A percentile compares a stretch with the other conserved stretches of the same genome.
These are phyloP conservation scores for Isatis lusitanica DNA, from an alignment of 441 rosid genomes.

Conservation along the genomic window DNA sequence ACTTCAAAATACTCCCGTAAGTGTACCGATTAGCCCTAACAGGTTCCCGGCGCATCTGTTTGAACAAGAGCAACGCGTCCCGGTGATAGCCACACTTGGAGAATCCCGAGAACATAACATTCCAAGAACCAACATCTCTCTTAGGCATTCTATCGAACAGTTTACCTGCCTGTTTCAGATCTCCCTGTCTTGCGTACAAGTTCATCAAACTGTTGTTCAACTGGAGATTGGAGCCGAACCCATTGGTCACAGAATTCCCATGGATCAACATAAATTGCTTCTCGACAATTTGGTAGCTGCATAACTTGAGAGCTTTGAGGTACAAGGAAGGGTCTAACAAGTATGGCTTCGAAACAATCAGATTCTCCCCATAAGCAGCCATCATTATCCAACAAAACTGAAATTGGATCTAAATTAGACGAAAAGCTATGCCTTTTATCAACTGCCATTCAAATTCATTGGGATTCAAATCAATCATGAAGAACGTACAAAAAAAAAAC, in stretches of 20 bases:
- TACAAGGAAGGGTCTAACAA: conserved; percentile 23
- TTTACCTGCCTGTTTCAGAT: conserved; percentile 44
- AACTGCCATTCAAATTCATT: neutral
- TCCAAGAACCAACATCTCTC: conserved; percentile 69
- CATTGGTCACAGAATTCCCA: conserved; percentile 46
- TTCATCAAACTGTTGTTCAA: conserved; percentile 45
- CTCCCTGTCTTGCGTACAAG: conserved; percentile 39
- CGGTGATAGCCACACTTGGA: conserved; percentile 38
- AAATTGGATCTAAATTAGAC: neutral
- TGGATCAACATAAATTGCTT: conserved; percentile 45
- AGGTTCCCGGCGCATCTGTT: conserved; percentile 49
- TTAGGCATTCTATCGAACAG: conserved; percentile 66
- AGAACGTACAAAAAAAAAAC: neutral
- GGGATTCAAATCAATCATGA: neutral
- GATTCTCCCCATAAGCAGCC: conserved; percentile 20
- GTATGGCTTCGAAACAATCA: conserved; percentile 11
- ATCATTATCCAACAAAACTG: conserved; percentile 14
- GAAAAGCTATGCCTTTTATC: neutral
- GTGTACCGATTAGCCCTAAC: conserved; percentile 56
- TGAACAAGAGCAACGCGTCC: conserved; percentile 46
- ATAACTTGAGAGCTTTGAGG: conserved; percentile 44
- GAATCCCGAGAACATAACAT: conserved; percentile 66
- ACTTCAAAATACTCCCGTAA: conserved; percentile 65
- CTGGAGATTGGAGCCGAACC: conserved; percentile 41
- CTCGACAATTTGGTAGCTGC: conserved; percentile 31